Percentiles rank a stretch among this genome's conserved stretches.
Conservation (phyloP, 257 asterid genomes). For the Solanum sejunctum region DNA sequence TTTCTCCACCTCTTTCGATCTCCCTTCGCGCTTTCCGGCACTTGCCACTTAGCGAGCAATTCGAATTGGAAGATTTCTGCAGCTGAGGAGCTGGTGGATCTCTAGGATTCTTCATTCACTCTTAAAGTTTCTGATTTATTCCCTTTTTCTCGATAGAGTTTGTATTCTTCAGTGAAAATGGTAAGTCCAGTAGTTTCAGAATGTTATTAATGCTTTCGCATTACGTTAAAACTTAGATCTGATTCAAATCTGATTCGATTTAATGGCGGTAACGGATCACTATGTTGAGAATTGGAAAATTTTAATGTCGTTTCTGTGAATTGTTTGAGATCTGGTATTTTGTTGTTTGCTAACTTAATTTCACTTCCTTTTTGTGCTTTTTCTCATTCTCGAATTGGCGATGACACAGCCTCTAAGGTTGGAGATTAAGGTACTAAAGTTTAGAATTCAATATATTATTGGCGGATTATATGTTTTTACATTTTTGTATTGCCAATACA, state of each 20-base stretch:
- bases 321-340: neutral
- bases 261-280: neutral
- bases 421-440: conserved; percentile 3
- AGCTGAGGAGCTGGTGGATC: neutral
- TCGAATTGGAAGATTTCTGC: neutral
- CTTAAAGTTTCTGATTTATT: neutral
- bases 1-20: neutral
- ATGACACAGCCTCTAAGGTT: conserved; percentile 6
- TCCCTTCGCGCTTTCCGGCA: neutral
- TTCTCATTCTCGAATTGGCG: neutral
- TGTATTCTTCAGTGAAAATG: neutral
- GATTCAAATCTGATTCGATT: neutral
- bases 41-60: neutral
- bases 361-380: neutral
- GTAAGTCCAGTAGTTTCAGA: neutral
- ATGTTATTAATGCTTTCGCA: neutral
- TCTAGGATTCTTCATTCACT: neutral
- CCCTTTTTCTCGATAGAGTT: neutral
- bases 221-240: neutral
- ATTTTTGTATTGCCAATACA: neutral
- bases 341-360: neutral
- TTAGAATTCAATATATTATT: neutral
- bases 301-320: neutral
- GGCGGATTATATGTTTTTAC: neutral
- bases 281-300: neutral